Conservation (phyloP, 139 green algal genomes). For the Picochlorum sp. region DNA sequence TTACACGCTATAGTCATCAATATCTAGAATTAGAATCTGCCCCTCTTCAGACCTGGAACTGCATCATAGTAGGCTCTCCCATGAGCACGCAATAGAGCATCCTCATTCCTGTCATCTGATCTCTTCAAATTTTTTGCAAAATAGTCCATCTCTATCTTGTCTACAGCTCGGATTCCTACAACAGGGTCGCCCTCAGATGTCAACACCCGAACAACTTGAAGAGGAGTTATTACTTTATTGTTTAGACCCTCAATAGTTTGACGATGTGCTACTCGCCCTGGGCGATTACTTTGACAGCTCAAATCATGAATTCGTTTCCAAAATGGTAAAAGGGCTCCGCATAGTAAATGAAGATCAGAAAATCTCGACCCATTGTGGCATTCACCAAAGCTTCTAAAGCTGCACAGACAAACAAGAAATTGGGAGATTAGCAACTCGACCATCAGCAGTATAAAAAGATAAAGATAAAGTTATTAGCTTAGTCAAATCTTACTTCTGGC, state of each 20-base stretch:
- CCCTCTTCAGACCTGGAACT: too few relatives aligned
- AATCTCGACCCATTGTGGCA: conserved; percentile 2
- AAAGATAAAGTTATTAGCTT: too few relatives aligned
- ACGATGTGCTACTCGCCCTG: not conserved
- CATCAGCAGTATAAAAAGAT: not conserved
- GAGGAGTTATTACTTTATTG: not conserved
- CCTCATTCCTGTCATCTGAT: not conserved
- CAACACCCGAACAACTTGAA: not conserved
- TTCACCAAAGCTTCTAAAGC: not conserved
- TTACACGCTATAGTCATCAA: too few relatives aligned
- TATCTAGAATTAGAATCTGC: too few relatives aligned
- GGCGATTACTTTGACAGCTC: not conserved
- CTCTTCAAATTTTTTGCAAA: not conserved
- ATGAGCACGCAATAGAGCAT: not conserved
- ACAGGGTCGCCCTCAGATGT: conserved; percentile 6
- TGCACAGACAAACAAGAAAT: not conserved
- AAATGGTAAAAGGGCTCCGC: conserved; percentile 11
- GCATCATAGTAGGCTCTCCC: not conserved
- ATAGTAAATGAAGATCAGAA: conserved; percentile 9
- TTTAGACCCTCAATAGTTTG: not conserved
- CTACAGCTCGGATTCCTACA: conserved; percentile 10
- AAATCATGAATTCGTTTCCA: conserved; percentile 4
- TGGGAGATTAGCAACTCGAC: not conserved
- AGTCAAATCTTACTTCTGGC: not conserved
- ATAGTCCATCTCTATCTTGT: conserved; percentile 10